These are phyloP conservation scores for Mycena albidolilacea DNA, from an alignment of 768 basidiomycete species.

Conservation along the genomic window DNA sequence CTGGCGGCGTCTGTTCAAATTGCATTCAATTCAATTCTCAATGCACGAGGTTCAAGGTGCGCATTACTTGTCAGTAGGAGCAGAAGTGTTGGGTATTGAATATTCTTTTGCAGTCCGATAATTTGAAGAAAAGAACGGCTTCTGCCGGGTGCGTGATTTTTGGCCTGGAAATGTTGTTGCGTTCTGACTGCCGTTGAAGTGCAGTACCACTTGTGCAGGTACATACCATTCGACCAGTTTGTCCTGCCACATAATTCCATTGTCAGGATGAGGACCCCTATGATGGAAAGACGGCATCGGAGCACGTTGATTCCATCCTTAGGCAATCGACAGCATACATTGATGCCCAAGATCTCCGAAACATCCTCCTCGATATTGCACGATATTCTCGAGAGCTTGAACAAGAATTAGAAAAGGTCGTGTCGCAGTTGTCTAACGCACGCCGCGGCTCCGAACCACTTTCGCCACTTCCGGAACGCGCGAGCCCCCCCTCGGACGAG, in stretches of 20 bases:
- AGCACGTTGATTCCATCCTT: constrained; percentile 47
- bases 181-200: background rate
- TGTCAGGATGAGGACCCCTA: constrained; percentile 7
- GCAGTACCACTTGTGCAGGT: background rate
- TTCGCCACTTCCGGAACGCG: too few relatives aligned
- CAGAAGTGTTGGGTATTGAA: background rate
- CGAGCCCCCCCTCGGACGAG: too few relatives aligned
- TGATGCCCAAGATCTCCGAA: constrained; percentile 27
- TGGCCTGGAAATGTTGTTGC: background rate
- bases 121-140: background rate
- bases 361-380: constrained; percentile 33
- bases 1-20: constrained; percentile 60
- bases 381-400: constrained; percentile 35
- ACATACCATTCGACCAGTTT: background rate
- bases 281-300: constrained; percentile 59
- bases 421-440: background rate
- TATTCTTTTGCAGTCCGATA: background rate
- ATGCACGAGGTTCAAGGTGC: constrained; percentile 47
- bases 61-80: background rate
- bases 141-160: background rate
- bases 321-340: constrained; percentile 38
- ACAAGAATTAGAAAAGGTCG: constrained; percentile 13
- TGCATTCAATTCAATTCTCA: constrained; percentile 59
- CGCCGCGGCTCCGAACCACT: background rate
- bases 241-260: background rate